These are phyloP conservation scores for Myriangium duriaei DNA, from an alignment of 2,329 filamentous ascomycete species.

Conservation along the genomic window DNA sequence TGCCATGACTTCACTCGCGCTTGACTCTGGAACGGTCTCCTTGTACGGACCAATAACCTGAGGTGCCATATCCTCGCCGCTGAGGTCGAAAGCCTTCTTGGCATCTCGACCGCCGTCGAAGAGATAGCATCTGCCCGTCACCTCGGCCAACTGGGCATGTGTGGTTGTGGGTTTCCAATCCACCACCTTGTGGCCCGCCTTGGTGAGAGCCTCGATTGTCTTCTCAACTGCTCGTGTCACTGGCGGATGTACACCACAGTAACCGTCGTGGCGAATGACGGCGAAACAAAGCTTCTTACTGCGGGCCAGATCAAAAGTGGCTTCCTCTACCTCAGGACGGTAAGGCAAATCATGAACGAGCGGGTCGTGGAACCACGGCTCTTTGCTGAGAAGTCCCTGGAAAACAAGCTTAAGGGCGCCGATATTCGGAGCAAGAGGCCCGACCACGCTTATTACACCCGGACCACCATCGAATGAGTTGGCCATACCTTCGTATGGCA, in stretches of 20 bases:
- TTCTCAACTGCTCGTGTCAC: constrained; percentile 42
- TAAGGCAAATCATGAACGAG: constrained; percentile 54
- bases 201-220: constrained; percentile 36
- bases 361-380: constrained; percentile 57
- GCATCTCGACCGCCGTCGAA: constrained; percentile 42
- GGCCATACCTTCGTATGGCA: constrained; percentile 46
- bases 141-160: constrained; percentile 28
- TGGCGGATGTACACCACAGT: constrained; percentile 43
- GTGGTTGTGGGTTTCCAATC: constrained; percentile 43
- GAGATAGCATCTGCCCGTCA: constrained; percentile 26
- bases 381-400: constrained; percentile 41
- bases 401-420: constrained; percentile 43
- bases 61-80: constrained; percentile 41
- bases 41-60: constrained; percentile 29
- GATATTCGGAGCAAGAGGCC: constrained; percentile 47
- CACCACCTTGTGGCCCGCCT: constrained; percentile 45
- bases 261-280: constrained; percentile 40
- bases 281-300: constrained; percentile 39
- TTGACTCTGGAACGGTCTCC: constrained; percentile 25
- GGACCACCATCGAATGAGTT: constrained; percentile 55
- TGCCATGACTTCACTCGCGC: constrained; percentile 31
- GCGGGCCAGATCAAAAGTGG: constrained; percentile 27
- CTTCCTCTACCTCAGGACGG: constrained; percentile 35
- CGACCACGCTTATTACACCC: constrained; percentile 49
- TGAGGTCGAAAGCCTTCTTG: constrained; percentile 37